Conservation (phyloP, 305 asterid genomes). For the Fraxinus velutina region DNA sequence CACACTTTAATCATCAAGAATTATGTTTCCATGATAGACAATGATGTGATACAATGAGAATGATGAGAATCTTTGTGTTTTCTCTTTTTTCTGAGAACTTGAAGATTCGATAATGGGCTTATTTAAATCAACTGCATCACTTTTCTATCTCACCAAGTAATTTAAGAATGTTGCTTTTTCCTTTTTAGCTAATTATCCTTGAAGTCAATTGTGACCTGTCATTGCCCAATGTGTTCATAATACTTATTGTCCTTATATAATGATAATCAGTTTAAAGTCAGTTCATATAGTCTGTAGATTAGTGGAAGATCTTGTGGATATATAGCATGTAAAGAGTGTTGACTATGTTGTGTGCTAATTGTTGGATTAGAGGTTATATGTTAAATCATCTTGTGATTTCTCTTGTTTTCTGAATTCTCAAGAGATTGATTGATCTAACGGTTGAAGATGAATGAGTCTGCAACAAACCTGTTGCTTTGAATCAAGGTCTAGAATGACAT, state of each 20-base stretch:
- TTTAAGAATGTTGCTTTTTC: not conserved
- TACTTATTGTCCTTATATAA: not conserved
- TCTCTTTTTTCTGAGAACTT: not conserved
- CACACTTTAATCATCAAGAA: not conserved
- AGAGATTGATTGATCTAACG: conserved; percentile 7
- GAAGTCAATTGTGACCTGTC: not conserved
- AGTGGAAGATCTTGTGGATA: not conserved
- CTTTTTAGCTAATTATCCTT: not conserved
- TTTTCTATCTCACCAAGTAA: not conserved
- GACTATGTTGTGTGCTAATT: not conserved
- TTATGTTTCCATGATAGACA: not conserved
- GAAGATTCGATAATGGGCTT: not conserved
- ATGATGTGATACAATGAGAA: not conserved
- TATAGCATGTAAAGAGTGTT: not conserved
- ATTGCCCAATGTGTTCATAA: not conserved
- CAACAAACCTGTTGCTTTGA: not conserved
- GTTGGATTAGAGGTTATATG: conserved; percentile 4
- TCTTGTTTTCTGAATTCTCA: conserved; percentile 7
- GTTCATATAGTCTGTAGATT: not conserved
- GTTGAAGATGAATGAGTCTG: not conserved
- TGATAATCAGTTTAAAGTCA: not conserved
- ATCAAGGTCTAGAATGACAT: not conserved
- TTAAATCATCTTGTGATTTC: conserved; percentile 3
- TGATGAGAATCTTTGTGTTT: not conserved
- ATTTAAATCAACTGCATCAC: not conserved